Evolutionary conservation across 768 basidiomycete genomes (phyloP).

Genomic region (Lactifluus volemus): DNA sequence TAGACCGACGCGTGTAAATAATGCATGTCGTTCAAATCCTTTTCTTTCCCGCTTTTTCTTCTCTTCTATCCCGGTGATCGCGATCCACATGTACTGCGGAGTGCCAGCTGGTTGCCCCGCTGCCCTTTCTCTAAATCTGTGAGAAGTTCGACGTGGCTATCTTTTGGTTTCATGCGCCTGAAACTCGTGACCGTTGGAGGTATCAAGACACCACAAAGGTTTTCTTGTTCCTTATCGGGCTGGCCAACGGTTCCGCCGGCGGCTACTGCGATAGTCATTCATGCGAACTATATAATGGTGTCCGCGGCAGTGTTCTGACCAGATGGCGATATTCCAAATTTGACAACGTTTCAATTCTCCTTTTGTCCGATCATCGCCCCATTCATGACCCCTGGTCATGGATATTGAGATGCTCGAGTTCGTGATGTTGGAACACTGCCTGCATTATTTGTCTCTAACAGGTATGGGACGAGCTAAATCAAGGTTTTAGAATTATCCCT

Average conservation of each 20-base stretch:
- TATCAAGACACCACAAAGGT: neutral
- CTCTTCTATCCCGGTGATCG: neutral
- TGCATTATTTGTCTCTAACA: neutral
- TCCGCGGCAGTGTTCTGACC: neutral
- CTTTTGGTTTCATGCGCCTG: neutral
- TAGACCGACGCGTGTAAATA: conserved; percentile 14
- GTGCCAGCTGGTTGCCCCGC: neutral
- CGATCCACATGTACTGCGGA: neutral
- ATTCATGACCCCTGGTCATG: neutral
- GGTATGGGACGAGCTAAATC: neutral
- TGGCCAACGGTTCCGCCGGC: neutral
- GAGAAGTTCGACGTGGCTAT: neutral
- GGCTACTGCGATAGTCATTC: neutral
- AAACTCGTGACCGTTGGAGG: neutral
- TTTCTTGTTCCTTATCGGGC: neutral
- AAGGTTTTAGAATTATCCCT: neutral
- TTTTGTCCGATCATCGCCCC: neutral
- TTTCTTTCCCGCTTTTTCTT: neutral
- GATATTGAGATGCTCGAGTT: neutral
- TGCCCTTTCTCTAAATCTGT: neutral
- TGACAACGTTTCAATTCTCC: neutral
- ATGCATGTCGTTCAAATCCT: neutral
- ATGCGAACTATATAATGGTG: neutral
- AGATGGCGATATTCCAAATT: neutral
- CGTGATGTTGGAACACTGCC: neutral